Percentiles rank a stretch among this genome's conserved stretches.
These are phyloP conservation scores for Boletus pseudo-olivaceus DNA, from an alignment of 768 basidiomycete genomes.

Conservation along the genomic window DNA sequence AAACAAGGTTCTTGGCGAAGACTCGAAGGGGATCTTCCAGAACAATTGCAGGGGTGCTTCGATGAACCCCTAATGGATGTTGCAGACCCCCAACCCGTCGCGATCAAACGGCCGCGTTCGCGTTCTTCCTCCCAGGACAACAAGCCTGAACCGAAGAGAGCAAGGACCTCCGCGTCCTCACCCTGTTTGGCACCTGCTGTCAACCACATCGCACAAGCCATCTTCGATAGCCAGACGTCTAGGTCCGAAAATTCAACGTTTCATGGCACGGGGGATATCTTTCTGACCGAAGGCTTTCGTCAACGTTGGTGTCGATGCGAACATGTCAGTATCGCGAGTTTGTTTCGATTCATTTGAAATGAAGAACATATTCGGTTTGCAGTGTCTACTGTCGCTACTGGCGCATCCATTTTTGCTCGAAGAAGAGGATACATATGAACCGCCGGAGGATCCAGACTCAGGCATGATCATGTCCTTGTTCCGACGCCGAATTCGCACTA, in stretches of 20 bases:
- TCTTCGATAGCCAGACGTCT: conserved; percentile 32
- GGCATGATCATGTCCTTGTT: conserved; percentile 35
- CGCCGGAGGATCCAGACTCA: conserved; percentile 83
- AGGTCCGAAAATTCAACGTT: conserved; percentile 17
- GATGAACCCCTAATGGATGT: conserved; percentile 24
- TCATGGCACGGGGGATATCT: conserved; percentile 67
- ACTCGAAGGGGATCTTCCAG: conserved; percentile 34
- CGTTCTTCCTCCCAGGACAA: conserved; percentile 24
- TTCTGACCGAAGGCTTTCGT: conserved; percentile 70
- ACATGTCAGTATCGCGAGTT: conserved; percentile 38
- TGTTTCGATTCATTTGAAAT: not conserved
- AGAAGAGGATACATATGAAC: conserved; percentile 82
- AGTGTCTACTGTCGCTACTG: conserved; percentile 62
- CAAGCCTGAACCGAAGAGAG: conserved; percentile 40
- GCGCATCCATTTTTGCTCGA: conserved; percentile 59
- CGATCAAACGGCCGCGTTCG: conserved; percentile 45
- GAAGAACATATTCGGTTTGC: not conserved
- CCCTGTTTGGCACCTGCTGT: conserved; percentile 56
- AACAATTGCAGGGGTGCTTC: not conserved
- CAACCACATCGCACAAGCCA: conserved; percentile 43
- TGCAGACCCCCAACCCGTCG: conserved; percentile 18
- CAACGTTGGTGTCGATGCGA: conserved; percentile 77
- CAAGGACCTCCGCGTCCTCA: conserved; percentile 36
- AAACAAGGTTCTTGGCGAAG: conserved; percentile 49
- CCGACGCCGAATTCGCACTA: not conserved